Evolutionary conservation across 805 yeast genomes (phyloP).

Genomic region (Naumovozyma castellii): DNA sequence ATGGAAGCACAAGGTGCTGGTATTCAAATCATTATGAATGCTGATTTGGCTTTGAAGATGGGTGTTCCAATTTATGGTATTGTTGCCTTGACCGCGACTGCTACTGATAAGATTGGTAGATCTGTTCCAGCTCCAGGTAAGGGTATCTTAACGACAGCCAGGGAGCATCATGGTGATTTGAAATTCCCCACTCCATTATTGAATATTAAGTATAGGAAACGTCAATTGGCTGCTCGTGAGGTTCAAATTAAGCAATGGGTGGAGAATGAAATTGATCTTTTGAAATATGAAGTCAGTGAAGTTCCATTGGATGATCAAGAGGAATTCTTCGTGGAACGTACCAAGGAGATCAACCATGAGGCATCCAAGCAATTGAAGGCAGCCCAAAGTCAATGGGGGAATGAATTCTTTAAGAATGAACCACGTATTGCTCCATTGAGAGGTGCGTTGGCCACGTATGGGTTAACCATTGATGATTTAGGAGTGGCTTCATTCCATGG

Average conservation of each 20-base stretch:
- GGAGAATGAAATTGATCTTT: constrained; percentile 63
- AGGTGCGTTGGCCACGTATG: constrained; percentile 92
- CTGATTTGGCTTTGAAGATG: constrained; percentile 89
- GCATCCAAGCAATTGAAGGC: constrained; percentile 75
- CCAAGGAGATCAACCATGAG: constrained; percentile 80
- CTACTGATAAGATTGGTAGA: constrained; percentile 96
- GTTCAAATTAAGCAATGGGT: constrained; percentile 75
- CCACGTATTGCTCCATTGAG: constrained; percentile 93
- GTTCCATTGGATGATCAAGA: constrained; percentile 42
- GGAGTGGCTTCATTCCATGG: constrained; percentile 99
- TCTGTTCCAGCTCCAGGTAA: constrained; percentile 99
- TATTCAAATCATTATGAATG: constrained; percentile 92
- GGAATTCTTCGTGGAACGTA: constrained; percentile 65
- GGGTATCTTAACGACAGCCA: constrained; percentile 96
- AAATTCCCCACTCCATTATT: constrained; percentile 72
- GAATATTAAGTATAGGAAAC: constrained; percentile 84
- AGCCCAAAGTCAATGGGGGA: constrained; percentile 92
- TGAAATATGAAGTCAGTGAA: constrained; percentile 60
- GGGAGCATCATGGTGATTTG: constrained; percentile 77
- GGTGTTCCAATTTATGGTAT: constrained; percentile 99
- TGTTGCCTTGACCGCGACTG: constrained; percentile 89
- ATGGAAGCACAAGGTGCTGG: constrained; percentile 99
- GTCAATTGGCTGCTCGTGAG: constrained; percentile 78
- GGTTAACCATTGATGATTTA: constrained; percentile 86
- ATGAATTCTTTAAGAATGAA: constrained; percentile 82